Evolutionary conservation across 1,284 basidiomycete species (phyloP).

Genomic region (Sporisorium reilianum): DNA sequence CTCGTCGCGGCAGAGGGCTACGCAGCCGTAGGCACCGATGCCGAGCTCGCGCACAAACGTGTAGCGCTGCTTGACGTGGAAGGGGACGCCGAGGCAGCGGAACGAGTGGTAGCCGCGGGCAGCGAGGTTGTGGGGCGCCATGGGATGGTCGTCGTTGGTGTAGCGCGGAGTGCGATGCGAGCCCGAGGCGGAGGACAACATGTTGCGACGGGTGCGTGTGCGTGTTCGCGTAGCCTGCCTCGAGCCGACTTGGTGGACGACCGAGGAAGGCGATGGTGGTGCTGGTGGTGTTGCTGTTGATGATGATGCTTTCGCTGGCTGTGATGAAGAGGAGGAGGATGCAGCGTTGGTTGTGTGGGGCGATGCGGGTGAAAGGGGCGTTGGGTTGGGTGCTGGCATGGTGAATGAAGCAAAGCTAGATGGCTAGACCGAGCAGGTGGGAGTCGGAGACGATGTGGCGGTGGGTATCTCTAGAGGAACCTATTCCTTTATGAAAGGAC

Average conservation of each 20-base stretch:
- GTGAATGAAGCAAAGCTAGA: constrained; percentile 6
- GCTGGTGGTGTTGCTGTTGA: constrained; percentile 24
- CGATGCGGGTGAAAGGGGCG: constrained; percentile 27
- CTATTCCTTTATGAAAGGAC: neutral
- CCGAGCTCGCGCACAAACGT: constrained; percentile 66
- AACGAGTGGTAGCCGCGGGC: constrained; percentile 66
- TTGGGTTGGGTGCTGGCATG: constrained; percentile 43
- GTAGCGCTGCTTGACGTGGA: constrained; percentile 67
- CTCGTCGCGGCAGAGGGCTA: constrained; percentile 62
- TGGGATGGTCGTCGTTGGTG: constrained; percentile 63
- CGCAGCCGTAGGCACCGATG: constrained; percentile 68
- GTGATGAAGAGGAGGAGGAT: constrained; percentile 11
- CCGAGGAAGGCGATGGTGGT: constrained; percentile 25
- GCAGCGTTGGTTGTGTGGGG: constrained; percentile 1
- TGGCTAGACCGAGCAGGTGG: constrained; percentile 11
- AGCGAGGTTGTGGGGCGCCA: constrained; percentile 62
- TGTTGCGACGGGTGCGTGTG: constrained; percentile 54
- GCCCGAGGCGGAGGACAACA: constrained; percentile 35
- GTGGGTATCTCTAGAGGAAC: neutral
- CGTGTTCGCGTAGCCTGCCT: constrained; percentile 55
- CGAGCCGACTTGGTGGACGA: constrained; percentile 52
- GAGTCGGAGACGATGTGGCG: neutral
- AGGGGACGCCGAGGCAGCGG: constrained; percentile 64
- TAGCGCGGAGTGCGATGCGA: constrained; percentile 47
- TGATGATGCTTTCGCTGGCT: constrained; percentile 14